Conservation (phyloP, 108 stramenopile genomes). For the Cyclotella atomus region DNA sequence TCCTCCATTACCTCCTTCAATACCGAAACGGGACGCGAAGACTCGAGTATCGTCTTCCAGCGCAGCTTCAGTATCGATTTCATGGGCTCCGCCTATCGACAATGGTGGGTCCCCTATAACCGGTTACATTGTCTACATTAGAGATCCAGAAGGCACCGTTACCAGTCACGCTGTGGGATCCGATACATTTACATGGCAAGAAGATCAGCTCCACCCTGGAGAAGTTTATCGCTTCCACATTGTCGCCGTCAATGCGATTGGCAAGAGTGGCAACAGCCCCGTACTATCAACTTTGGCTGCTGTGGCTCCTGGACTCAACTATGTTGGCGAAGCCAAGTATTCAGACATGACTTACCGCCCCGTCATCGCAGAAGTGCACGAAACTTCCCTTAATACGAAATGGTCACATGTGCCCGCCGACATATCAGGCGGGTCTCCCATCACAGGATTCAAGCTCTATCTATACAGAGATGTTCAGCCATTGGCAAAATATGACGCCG, state of each 20-base stretch:
- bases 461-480: constrained; percentile 57
- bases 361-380: constrained; percentile 54
- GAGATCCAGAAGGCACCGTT: constrained; percentile 44
- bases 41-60: constrained; percentile 36
- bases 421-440: constrained; percentile 64
- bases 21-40: constrained; percentile 60
- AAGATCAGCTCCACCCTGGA: constrained; percentile 55
- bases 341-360: constrained; percentile 43
- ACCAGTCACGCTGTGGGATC: constrained; percentile 24
- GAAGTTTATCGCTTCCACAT: constrained; percentile 79
- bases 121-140: constrained; percentile 69
- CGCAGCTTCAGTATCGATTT: constrained; percentile 58
- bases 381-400: constrained; percentile 53
- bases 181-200: constrained; percentile 32
- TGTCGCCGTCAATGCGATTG: constrained; percentile 67
- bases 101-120: constrained; percentile 85
- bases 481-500: constrained; percentile 65
- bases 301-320: constrained; percentile 53
- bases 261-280: constrained; percentile 69
- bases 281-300: constrained; percentile 68
- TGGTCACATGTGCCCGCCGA: constrained; percentile 63
- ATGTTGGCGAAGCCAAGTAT: constrained; percentile 27
- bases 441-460: constrained; percentile 84
- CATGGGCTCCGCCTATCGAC: constrained; percentile 76
- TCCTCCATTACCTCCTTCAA: constrained; percentile 65